Evolutionary conservation across 75 land plant species (phyloP).

Genomic region (Cryptomeria japonica): DNA sequence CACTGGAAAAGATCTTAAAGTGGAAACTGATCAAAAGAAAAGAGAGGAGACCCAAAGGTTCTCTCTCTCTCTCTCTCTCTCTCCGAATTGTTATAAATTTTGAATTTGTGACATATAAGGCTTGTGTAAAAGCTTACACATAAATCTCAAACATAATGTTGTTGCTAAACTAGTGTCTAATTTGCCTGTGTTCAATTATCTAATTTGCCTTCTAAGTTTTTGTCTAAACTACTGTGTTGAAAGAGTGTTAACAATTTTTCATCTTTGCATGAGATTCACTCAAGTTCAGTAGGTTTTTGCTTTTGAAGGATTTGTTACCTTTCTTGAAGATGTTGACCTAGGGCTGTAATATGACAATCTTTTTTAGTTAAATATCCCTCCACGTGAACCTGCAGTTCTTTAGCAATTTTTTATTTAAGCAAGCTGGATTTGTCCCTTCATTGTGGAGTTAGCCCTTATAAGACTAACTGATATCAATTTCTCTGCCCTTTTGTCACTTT

Average conservation of each 20-base stretch:
- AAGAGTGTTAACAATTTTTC: background rate
- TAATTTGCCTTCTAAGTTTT: background rate
- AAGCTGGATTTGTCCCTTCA: background rate
- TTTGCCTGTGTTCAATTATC: background rate
- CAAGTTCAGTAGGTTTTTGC: background rate
- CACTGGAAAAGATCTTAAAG: slow-evolving; percentile 45
- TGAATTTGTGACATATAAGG: background rate
- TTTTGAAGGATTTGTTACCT: background rate
- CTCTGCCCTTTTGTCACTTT: background rate
- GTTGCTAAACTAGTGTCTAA: background rate
- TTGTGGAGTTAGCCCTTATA: background rate
- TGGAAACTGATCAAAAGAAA: slow-evolving; percentile 60
- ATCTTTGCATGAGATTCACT: background rate
- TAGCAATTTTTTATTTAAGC: background rate
- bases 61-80: background rate
- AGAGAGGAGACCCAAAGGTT: slow-evolving; percentile 58
- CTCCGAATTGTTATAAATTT: background rate
- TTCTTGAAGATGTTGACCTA: background rate
- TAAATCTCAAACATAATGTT: background rate
- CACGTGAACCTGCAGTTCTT: background rate
- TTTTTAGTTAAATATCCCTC: background rate
- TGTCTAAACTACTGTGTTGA: background rate
- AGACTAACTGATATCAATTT: background rate
- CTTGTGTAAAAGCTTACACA: background rate
- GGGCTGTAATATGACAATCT: background rate